Conservation (phyloP, 805 yeast genomes). For the Middelhovenomyces tepae region DNA sequence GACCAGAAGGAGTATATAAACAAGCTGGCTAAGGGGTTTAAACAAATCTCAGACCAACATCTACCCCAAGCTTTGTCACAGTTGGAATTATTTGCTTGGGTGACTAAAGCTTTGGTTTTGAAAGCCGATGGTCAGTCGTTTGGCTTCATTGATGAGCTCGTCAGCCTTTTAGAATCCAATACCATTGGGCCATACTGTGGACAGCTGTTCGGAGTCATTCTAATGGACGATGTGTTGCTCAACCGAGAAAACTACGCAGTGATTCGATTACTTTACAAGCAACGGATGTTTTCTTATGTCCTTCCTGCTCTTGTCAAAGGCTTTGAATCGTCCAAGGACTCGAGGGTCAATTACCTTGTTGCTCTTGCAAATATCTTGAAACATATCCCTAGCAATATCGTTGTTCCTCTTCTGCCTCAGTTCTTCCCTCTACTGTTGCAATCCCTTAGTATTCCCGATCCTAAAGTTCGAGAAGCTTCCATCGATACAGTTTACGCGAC, state of each 20-base stretch:
- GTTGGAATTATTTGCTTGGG: slow-evolving; percentile 59
- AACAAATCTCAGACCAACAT: not conserved
- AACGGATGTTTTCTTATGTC: slow-evolving; percentile 56
- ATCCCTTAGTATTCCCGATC: slow-evolving; percentile 42
- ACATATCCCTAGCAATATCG: slow-evolving; percentile 52
- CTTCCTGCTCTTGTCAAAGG: slow-evolving; percentile 47
- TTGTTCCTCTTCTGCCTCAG: slow-evolving; percentile 52
- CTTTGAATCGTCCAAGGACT: slow-evolving; percentile 26
- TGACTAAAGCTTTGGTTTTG: slow-evolving; percentile 58
- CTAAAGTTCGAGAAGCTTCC: slow-evolving; percentile 50
- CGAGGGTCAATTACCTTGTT: slow-evolving; percentile 36
- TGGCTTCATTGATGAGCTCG: slow-evolving; percentile 27
- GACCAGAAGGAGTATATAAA: slow-evolving; percentile 16
- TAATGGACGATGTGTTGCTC: slow-evolving; percentile 58
- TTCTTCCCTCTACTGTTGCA: slow-evolving; percentile 67
- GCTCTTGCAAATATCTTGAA: slow-evolving; percentile 61
- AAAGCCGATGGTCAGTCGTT: slow-evolving; percentile 39
- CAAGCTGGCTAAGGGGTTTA: not conserved
- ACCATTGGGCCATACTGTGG: slow-evolving; percentile 36
- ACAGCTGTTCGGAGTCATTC: slow-evolving; percentile 51
- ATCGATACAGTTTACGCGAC: slow-evolving; percentile 50
- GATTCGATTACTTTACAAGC: slow-evolving; percentile 67
- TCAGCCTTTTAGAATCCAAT: slow-evolving; percentile 30
- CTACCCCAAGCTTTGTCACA: not conserved
- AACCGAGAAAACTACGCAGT: slow-evolving; percentile 47